Percentiles rank a stretch among this genome's conserved stretches.
Conservation (phyloP, 2,329 filamentous ascomycete species). For the Stachybotrys elegans region DNA sequence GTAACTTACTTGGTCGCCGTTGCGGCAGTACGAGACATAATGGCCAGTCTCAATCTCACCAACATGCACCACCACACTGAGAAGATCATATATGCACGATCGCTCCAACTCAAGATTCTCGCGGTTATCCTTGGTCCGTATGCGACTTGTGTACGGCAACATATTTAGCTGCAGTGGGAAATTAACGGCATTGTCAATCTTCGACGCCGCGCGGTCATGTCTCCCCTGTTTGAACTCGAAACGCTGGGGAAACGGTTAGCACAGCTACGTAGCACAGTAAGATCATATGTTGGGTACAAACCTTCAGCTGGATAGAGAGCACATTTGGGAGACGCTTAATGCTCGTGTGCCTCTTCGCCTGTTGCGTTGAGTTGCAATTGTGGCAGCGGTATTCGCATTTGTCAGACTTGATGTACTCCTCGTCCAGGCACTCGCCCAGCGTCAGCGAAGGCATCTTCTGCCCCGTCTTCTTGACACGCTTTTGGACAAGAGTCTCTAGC, state of each 20-base stretch:
- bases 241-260: constrained; percentile 30
- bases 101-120: constrained; percentile 54
- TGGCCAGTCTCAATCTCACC: constrained; percentile 91
- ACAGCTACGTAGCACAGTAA: background rate
- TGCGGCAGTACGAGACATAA: constrained; percentile 83
- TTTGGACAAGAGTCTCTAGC: constrained; percentile 70
- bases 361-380: constrained; percentile 70
- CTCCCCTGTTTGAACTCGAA: constrained; percentile 69
- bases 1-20: constrained; percentile 58
- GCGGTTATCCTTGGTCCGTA: constrained; percentile 43
- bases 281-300: constrained; percentile 30
- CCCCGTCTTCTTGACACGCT: constrained; percentile 49
- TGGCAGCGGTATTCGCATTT: constrained; percentile 86
- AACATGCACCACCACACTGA: constrained; percentile 88
- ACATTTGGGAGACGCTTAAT: constrained; percentile 85
- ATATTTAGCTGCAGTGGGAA: constrained; percentile 88
- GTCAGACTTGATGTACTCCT: constrained; percentile 82
- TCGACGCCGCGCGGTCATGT: constrained; percentile 68
- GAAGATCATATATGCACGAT: constrained; percentile 77
- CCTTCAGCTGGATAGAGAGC: constrained; percentile 88
- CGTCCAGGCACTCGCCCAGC: constrained; percentile 69
- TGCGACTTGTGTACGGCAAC: constrained; percentile 77
- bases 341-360: constrained; percentile 77
- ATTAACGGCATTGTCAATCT: constrained; percentile 80
- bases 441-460: constrained; percentile 41